Evolutionary conservation across 306 rosid genomes (phyloP).

Genomic region (Alnus rubra): DNA sequence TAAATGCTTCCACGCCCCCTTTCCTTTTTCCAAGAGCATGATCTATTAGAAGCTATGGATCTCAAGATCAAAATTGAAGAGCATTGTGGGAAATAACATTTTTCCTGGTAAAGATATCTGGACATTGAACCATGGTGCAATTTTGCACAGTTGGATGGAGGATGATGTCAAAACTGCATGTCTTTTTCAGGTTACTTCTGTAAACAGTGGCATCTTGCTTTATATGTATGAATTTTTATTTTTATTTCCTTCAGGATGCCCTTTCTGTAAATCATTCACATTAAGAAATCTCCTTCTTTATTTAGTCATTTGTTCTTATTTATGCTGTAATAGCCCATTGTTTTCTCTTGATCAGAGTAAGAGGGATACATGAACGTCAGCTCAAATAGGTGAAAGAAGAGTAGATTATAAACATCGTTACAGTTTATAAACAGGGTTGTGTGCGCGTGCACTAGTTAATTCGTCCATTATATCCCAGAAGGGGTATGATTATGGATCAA

Average conservation of each 20-base stretch:
- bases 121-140: slow-evolving; percentile 7
- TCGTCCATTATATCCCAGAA: background rate
- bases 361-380: background rate
- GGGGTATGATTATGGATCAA: background rate
- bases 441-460: background rate
- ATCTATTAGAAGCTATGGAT: slow-evolving; percentile 11
- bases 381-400: background rate
- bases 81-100: background rate
- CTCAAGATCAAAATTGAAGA: slow-evolving; percentile 19
- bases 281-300: background rate
- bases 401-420: background rate
- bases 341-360: background rate
- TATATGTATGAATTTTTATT: background rate
- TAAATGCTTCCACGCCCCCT: slow-evolving; percentile 9
- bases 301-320: background rate
- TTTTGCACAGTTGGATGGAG: slow-evolving; percentile 13
- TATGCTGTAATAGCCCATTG: background rate
- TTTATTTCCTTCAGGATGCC: background rate
- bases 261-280: background rate
- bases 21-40: slow-evolving; percentile 27
- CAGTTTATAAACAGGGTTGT: background rate
- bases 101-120: slow-evolving; percentile 6
- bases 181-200: slow-evolving; percentile 28
- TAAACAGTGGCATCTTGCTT: slow-evolving; percentile 4
- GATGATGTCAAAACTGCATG: slow-evolving; percentile 10